Conservation (phyloP, 2,329 filamentous ascomycete genomes). For the Leptoxyphium fumago region DNA sequence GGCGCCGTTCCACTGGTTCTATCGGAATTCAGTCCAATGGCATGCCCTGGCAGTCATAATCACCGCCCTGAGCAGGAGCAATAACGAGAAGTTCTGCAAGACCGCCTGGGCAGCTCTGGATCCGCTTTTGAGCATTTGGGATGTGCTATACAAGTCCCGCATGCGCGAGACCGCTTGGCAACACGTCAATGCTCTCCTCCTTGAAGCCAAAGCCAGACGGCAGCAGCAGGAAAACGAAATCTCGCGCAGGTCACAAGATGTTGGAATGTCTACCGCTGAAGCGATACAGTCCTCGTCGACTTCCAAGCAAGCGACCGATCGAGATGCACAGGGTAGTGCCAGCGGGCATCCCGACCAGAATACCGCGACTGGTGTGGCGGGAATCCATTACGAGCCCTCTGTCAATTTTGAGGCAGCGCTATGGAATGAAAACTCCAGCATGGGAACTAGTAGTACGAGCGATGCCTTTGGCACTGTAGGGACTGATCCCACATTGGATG, state of each 20-base stretch:
- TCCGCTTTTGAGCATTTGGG: constrained; percentile 12
- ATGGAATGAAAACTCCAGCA: background rate
- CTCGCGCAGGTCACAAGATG: background rate
- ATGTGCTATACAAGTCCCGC: constrained; percentile 10
- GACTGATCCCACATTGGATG: background rate
- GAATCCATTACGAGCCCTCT: background rate
- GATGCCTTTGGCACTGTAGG: background rate
- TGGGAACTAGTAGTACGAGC: background rate
- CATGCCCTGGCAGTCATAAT: constrained; percentile 15
- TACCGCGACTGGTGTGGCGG: background rate
- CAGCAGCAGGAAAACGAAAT: background rate
- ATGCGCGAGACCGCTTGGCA: constrained; percentile 14
- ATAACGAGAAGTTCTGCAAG: constrained; percentile 8
- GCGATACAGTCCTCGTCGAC: background rate
- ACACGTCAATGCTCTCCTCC: constrained; percentile 11
- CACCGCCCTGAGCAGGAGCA: constrained; percentile 13
- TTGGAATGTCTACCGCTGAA: background rate
- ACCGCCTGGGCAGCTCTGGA: constrained; percentile 16
- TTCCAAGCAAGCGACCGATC: too few species aligned
- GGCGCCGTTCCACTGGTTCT: constrained; percentile 12
- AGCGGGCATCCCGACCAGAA: background rate
- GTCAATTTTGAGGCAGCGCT: background rate
- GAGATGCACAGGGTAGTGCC: background rate
- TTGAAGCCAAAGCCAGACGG: background rate
- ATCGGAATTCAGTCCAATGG: constrained; percentile 15